Evolutionary conservation across 2,329 filamentous ascomycete species (phyloP), one percentile per base, ranked within the genome.

Genomic region (Pseudohalonectria lignicola): DNA sequence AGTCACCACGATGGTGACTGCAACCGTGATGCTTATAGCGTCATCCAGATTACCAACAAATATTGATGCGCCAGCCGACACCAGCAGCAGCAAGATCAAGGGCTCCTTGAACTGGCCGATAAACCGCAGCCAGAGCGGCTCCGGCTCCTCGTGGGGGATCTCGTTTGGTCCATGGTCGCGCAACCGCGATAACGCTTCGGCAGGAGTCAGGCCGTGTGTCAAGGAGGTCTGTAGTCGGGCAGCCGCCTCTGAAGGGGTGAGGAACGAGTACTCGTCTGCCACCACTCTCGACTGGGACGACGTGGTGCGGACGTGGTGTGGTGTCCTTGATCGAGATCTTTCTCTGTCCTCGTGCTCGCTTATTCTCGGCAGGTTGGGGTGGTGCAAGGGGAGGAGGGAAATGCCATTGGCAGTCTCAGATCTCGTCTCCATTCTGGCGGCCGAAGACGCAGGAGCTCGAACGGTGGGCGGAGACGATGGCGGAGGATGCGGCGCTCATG

Each of bases 31-130:
- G 59, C 90, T 96, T 50, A 98, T 65, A 5, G 90, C 90, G 63
- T 98, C 93, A 51, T 96, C 90, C 54, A 81, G 79, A 54, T 98
- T 98, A 37, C 88, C 87, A 59, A 98, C 82, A 31, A 96, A 61
- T 35, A 96, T 76, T 0, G 90, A 96, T 29, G 94, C 82, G 15
- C 74, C 81, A 1, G 92, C 90, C 3, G 92, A 96, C 6, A 78
- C 83, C 17, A 98, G 74, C 13, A 98, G 72, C n/a, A 98, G 72
- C 17, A 96, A 62, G 45, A 98, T 98, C 39, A 98, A 67, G 1
- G 92, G 90, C 55, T 98, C 92, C 54, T 93, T 87, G 57, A 98
- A 98, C 54, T 98, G 92, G 60, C 94, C 93, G 43, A 94, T 57
- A 52, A 98, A 98, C 42, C 92, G 84, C 39, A 95, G 64, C 87